Evolutionary conservation across 2,329 filamentous ascomycete species (phyloP).

Genomic region (Claviceps sorghi): DNA sequence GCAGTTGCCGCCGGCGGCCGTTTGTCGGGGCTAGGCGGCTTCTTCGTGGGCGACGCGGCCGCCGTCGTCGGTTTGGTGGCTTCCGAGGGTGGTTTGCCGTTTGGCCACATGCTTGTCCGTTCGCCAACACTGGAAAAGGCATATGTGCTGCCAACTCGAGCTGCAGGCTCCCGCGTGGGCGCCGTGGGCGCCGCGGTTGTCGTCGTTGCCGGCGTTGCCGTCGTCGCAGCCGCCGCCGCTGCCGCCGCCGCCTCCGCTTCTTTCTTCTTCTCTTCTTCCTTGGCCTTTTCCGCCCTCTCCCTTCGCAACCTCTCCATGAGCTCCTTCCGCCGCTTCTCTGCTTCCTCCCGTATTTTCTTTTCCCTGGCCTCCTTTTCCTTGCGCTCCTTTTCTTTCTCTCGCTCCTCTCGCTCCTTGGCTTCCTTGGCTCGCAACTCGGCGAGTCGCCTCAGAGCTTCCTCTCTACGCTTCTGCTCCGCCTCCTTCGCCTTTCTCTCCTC

Average conservation of each 20-base stretch:
- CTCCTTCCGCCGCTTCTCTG: slow-evolving; percentile 17
- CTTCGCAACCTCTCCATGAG: slow-evolving; percentile 12
- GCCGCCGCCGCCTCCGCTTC: slow-evolving; percentile 20
- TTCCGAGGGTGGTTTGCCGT: slow-evolving; percentile 27
- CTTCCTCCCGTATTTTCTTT: slow-evolving; percentile 22
- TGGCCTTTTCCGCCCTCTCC: slow-evolving; percentile 17
- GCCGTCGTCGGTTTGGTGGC: slow-evolving; percentile 13
- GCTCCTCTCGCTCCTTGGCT: slow-evolving; percentile 29
- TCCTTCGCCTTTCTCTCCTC: slow-evolving; percentile 48
- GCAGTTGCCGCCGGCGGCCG: slow-evolving; percentile 35
- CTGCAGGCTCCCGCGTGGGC: slow-evolving; percentile 10
- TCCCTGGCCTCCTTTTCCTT: slow-evolving; percentile 22
- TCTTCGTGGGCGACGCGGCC: slow-evolving; percentile 14
- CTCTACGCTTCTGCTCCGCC: slow-evolving; percentile 44
- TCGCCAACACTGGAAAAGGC: slow-evolving; percentile 53
- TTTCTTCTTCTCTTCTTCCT: slow-evolving; percentile 28
- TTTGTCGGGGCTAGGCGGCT: slow-evolving; percentile 19
- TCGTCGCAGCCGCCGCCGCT: slow-evolving; percentile 16
- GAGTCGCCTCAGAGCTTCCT: slow-evolving; percentile 37
- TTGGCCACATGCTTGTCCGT: slow-evolving; percentile 56
- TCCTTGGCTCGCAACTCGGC: slow-evolving; percentile 43
- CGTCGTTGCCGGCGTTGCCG: too few species aligned
- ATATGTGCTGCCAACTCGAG: slow-evolving; percentile 38
- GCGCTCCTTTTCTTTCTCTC: slow-evolving; percentile 25
- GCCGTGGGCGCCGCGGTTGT: slow-evolving; percentile 19